Conservation (phyloP, 805 yeast species). For the Dipodascus albidus region DNA sequence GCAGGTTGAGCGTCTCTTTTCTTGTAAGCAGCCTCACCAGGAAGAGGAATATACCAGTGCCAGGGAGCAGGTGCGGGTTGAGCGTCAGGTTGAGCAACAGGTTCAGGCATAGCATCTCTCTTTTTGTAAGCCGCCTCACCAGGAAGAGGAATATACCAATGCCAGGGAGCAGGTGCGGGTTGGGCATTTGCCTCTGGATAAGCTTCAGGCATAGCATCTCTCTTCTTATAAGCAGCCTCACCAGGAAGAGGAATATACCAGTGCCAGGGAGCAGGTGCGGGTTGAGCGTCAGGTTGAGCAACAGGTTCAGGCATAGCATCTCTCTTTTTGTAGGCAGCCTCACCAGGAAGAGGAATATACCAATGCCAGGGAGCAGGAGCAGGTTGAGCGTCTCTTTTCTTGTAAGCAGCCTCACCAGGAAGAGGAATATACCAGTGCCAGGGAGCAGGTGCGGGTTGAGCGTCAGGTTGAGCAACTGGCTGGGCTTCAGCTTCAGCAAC, state of each 20-base stretch:
- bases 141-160: neutral
- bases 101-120: neutral
- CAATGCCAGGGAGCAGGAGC: neutral
- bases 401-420: neutral
- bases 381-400: neutral
- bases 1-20: too few species aligned
- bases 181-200: neutral
- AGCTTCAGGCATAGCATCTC: neutral
- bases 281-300: neutral
- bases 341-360: neutral
- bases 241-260: constrained; percentile 1
- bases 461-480: neutral
- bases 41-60: neutral
- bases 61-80: neutral
- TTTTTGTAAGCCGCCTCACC: neutral
- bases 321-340: neutral
- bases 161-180: neutral
- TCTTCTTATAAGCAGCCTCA: neutral
- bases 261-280: neutral
- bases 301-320: neutral
- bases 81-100: neutral
- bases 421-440: neutral
- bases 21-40: neutral
- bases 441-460: neutral
- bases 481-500: neutral